phyloP scores from a whole-genome alignment of 169 alveolate genomes.

The Plasmodium fragile region DNA sequence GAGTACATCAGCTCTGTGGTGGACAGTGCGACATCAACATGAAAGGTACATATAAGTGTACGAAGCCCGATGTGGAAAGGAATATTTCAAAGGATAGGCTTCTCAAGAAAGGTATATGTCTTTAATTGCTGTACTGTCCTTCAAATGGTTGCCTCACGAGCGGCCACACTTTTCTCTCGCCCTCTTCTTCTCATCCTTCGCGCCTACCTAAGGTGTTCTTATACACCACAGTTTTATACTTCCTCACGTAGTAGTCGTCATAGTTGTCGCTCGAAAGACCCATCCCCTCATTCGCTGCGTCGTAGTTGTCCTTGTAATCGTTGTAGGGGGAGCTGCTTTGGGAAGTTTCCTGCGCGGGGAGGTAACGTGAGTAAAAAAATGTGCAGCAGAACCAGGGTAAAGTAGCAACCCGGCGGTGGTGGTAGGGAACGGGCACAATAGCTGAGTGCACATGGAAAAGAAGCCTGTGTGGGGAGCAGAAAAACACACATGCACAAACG shows the following conservation, averaged over 20 bases:
- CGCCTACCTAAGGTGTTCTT: slow-evolving; percentile 72
- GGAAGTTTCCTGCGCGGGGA: slow-evolving; percentile 62
- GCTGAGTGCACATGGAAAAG: not conserved
- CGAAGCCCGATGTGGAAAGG: not conserved
- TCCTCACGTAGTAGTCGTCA: slow-evolving; percentile 44
- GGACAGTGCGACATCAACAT: not conserved
- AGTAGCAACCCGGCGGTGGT: not conserved
- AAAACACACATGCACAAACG: not conserved
- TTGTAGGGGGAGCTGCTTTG: slow-evolving; percentile 40
- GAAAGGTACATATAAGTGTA: not conserved
- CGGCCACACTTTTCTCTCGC: not conserved
- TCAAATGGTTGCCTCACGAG: not conserved
- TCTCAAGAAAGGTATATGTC: not conserved
- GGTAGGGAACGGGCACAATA: not conserved
- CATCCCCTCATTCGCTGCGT: not conserved
- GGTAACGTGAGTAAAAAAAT: slow-evolving; percentile 31
- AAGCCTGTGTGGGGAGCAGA: not conserved
- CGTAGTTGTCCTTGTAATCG: slow-evolving; percentile 47
- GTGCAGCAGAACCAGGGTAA: not conserved
- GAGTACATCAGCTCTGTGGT: slow-evolving; percentile 68
- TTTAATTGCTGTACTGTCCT: not conserved
- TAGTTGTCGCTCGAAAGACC: slow-evolving; percentile 24
- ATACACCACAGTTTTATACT: slow-evolving; percentile 66
- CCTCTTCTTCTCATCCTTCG: not conserved
- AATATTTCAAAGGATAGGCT: not conserved